A percentile compares a stretch with the other conserved stretches of the same genome.
Conservation (phyloP, 108 stramenopile species). For the Bacterosira constricta region DNA sequence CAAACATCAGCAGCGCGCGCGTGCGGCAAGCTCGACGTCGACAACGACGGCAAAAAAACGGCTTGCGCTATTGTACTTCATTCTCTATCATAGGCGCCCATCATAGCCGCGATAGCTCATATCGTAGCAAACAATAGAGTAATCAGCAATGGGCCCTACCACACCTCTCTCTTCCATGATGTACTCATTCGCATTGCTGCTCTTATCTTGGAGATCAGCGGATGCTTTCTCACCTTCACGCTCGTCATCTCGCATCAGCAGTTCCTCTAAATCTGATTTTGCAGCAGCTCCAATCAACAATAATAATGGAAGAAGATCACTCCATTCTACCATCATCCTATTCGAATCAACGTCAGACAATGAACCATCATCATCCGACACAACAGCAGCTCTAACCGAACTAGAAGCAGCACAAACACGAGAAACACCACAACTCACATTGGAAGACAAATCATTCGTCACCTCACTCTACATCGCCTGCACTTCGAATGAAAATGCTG, state of each 20-base stretch:
- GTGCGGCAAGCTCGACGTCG: too few relatives aligned
- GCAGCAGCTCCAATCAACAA: neutral
- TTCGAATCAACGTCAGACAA: neutral
- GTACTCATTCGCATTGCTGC: neutral
- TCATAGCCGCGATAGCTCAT: too few relatives aligned
- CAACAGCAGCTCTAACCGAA: neutral
- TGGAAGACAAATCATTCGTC: slow-evolving; percentile 33
- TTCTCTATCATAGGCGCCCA: too few relatives aligned
- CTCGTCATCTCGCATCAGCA: too few relatives aligned
- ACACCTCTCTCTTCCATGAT: too few relatives aligned
- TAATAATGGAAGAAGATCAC: neutral
- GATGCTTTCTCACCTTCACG: neutral
- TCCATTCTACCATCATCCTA: neutral
- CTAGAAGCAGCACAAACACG: slow-evolving; percentile 18
- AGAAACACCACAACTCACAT: slow-evolving; percentile 33
- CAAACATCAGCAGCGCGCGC: too few relatives aligned
- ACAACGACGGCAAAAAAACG: neutral
- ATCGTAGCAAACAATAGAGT: neutral
- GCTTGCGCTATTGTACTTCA: neutral
- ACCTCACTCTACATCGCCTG: slow-evolving; percentile 19
- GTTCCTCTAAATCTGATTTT: neutral
- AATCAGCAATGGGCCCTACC: neutral
- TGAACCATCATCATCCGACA: neutral
- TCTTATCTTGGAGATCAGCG: neutral
- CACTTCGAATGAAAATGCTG: slow-evolving; percentile 8